These are phyloP conservation scores for Acrodontium crateriforme DNA, from an alignment of 2,329 filamentous ascomycete genomes.

Conservation along the genomic window DNA sequence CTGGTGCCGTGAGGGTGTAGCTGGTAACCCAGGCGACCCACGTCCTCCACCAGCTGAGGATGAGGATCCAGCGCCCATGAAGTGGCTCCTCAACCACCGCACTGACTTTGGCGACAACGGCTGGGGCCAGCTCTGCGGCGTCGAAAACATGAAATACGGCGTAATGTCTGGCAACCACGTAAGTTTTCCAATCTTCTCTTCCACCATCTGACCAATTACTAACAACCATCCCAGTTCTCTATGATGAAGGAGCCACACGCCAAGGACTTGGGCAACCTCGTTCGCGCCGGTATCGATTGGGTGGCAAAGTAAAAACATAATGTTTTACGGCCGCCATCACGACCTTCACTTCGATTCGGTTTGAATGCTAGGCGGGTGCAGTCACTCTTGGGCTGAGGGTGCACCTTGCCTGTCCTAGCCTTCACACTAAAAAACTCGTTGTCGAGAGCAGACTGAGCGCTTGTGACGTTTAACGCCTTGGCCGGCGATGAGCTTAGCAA, in stretches of 20 bases:
- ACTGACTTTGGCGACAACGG: constrained; percentile 57
- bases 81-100: constrained; percentile 59
- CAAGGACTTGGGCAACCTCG: constrained; percentile 26
- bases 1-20: constrained; percentile 63
- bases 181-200: constrained; percentile 1
- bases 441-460: too few relatives aligned
- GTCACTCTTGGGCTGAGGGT: too few relatives aligned
- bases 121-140: constrained; percentile 53
- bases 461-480: too few relatives aligned
- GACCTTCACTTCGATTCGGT: too few relatives aligned
- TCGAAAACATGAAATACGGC: constrained; percentile 46
- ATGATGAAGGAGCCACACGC: constrained; percentile 54
- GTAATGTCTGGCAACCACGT: constrained; percentile 57
- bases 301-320: too few relatives aligned
- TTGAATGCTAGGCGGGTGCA: too few relatives aligned
- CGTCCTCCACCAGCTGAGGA: constrained; percentile 48
- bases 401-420: too few relatives aligned
- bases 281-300: constrained; percentile 28
- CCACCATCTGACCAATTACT: background rate
- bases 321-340: too few relatives aligned
- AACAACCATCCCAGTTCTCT: constrained; percentile 38
- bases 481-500: too few relatives aligned
- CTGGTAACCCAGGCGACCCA: constrained; percentile 50
- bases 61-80: constrained; percentile 40
- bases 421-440: too few relatives aligned